Evolutionary conservation across 495 filamentous ascomycete species (phyloP), one percentile per base, ranked within the genome.

Genomic region (Hypoxylon lenormandii): DNA sequence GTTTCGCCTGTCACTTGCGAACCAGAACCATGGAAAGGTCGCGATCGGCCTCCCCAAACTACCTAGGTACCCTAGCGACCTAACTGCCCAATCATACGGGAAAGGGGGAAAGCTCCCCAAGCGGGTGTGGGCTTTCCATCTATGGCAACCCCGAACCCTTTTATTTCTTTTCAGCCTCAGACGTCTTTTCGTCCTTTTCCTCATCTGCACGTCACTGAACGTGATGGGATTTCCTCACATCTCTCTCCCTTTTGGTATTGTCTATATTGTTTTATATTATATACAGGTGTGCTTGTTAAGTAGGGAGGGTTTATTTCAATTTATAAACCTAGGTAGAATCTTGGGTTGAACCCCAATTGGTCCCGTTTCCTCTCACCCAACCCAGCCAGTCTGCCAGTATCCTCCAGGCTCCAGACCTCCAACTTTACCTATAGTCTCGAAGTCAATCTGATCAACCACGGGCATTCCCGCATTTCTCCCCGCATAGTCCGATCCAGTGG

Each of bases 331-430:
- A n/a, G n/a, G n/a, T 45, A 45, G 7, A 11, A 5, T 38, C 16
- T 23, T 42, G 13, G 11, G 11, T 43, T 21, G 6, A 51, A 70
- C 26, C 26, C 52, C 50, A 56, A 70, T 60, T 43, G 49, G 60
- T n/a, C 46, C 36, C 26, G 36, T 23, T 33, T 33, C 30, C 10
- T 51, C 36, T 33, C 33, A 50, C 18, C 48, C 58, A 18, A 26
- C 11, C 11, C 16, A 21, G 38, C 12, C 57, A 10, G n/a, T n/a
- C n/a, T n/a, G n/a, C n/a, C n/a, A n/a, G n/a, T 26, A 26, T 26
- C 38, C n/a, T n/a, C n/a, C n/a, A n/a, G n/a, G n/a, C n/a, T n/a
- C n/a, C n/a, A n/a, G 21, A 60, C 48, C 33, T 22, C 28, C 36
- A n/a, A 3, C 30, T 12, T 30, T 65, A 8, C 12, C 28, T 13